These are phyloP conservation scores for Lachnellula occidentalis DNA, from an alignment of 2,329 filamentous ascomycete species.

Conservation along the genomic window DNA sequence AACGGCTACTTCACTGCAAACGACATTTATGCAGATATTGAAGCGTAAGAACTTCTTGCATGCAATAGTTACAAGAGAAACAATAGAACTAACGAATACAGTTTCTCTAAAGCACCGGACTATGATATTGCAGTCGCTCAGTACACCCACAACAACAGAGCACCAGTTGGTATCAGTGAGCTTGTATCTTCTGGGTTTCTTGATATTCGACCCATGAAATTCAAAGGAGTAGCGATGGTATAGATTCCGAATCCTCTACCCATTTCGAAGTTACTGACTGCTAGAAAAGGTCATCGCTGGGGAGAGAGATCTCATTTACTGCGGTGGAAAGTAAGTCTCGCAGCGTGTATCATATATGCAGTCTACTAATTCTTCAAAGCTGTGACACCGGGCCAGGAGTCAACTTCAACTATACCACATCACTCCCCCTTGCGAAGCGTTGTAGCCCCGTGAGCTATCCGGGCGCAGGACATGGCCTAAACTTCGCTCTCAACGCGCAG, in stretches of 20 bases:
- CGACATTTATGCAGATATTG: constrained; percentile 25
- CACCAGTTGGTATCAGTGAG: constrained; percentile 18
- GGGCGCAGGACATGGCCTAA: constrained; percentile 35
- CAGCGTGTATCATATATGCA: background rate
- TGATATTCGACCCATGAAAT: constrained; percentile 1
- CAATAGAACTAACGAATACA: background rate
- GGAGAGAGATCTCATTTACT: constrained; percentile 22
- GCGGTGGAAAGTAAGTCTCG: constrained; percentile 16
- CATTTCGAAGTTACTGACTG: background rate
- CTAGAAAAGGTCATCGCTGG: constrained; percentile 10
- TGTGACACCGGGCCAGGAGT: background rate
- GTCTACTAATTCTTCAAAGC: background rate
- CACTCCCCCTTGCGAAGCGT: constrained; percentile 5
- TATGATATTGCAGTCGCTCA: constrained; percentile 14
- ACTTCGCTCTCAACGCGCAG: constrained; percentile 5
- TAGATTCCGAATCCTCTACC: background rate
- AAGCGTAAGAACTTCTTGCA: constrained; percentile 11
- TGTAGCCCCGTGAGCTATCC: constrained; percentile 29
- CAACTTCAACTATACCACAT: background rate
- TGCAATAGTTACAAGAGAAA: background rate
- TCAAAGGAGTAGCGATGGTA: constrained; percentile 19
- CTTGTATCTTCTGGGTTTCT: constrained; percentile 13
- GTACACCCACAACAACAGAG: constrained; percentile 16
- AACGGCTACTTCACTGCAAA: constrained; percentile 26
- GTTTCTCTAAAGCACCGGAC: constrained; percentile 25